Evolutionary conservation across 306 rosid genomes (phyloP).

Genomic region (Cucurbita ficifolia): DNA sequence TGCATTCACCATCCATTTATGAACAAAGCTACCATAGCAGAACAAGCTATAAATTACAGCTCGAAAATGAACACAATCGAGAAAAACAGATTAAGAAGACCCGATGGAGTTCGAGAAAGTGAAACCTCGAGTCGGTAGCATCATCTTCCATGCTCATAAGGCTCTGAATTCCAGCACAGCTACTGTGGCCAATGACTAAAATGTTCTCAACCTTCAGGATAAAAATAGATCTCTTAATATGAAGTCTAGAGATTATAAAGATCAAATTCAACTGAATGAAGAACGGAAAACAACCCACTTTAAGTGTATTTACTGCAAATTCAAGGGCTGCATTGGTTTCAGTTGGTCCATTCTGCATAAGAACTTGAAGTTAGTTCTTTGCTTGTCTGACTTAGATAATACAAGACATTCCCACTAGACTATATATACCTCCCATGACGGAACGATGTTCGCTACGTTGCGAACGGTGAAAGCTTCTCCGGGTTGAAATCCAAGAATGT

Average conservation of each 20-base stretch:
- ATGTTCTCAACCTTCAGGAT: constrained; percentile 54
- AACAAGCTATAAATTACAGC: not conserved
- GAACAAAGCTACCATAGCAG: constrained; percentile 37
- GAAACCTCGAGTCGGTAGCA: constrained; percentile 35
- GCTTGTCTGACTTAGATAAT: not conserved
- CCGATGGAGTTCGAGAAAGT: not conserved
- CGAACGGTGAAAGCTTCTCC: constrained; percentile 86
- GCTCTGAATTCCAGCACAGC: constrained; percentile 83
- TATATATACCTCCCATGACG: constrained; percentile 44
- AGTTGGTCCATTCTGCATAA: constrained; percentile 55
- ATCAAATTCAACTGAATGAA: not conserved
- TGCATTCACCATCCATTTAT: constrained; percentile 57
- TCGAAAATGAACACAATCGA: not conserved
- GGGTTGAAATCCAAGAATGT: constrained; percentile 76
- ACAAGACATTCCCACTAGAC: not conserved
- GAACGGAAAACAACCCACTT: constrained; percentile 16
- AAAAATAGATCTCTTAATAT: not conserved
- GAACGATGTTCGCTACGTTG: constrained; percentile 82
- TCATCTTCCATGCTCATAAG: constrained; percentile 62
- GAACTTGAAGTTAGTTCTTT: constrained; percentile 1
- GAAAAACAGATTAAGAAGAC: not conserved
- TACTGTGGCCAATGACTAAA: constrained; percentile 75
- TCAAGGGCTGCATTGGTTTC: constrained; percentile 92
- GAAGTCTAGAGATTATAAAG: not conserved
- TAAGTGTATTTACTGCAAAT: constrained; percentile 68